Percentiles rank a stretch among this genome's conserved stretches.
Evolutionary conservation across 495 filamentous ascomycete species (phyloP).

Genomic region (Daldinia concentrica): DNA sequence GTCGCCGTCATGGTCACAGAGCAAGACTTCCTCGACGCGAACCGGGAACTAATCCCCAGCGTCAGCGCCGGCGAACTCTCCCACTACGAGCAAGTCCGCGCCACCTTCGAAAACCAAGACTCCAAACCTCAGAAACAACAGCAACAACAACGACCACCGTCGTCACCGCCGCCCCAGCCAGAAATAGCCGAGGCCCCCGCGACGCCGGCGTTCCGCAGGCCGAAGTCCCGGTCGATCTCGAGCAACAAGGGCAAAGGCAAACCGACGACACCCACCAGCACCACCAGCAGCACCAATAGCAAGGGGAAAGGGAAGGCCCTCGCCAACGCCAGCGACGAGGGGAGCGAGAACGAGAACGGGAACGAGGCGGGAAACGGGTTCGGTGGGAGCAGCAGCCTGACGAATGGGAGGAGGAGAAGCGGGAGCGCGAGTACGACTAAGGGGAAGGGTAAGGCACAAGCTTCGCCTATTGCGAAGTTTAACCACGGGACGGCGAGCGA

Average conservation of each 20-base stretch:
- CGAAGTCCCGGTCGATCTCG: constrained; percentile 43
- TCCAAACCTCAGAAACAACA: constrained; percentile 40
- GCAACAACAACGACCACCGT: neutral
- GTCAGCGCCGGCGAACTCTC: constrained; percentile 92
- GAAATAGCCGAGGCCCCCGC: constrained; percentile 2
- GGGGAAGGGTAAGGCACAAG: constrained; percentile 60
- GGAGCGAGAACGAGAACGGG: constrained; percentile 56
- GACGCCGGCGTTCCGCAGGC: constrained; percentile 25
- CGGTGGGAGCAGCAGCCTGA: constrained; percentile 40
- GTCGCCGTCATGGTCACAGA: constrained; percentile 86
- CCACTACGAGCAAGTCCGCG: constrained; percentile 88
- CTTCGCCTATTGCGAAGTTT: constrained; percentile 34
- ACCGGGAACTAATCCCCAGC: constrained; percentile 85
- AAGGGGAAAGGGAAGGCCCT: constrained; percentile 55
- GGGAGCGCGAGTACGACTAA: constrained; percentile 38
- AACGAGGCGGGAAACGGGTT: constrained; percentile 41
- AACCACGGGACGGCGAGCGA: constrained; percentile 49
- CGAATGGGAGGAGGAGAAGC: constrained; percentile 33
- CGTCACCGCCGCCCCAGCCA: neutral
- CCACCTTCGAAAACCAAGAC: constrained; percentile 72
- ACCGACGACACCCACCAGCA: constrained; percentile 42
- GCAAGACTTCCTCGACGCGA: constrained; percentile 83
- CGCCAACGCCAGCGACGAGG: constrained; percentile 57
- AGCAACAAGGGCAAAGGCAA: constrained; percentile 66
- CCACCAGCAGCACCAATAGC: constrained; percentile 47